Evolutionary conservation across 2,329 filamentous ascomycete species (phyloP).

Genomic region (Berkeleyomyces rouxiae): DNA sequence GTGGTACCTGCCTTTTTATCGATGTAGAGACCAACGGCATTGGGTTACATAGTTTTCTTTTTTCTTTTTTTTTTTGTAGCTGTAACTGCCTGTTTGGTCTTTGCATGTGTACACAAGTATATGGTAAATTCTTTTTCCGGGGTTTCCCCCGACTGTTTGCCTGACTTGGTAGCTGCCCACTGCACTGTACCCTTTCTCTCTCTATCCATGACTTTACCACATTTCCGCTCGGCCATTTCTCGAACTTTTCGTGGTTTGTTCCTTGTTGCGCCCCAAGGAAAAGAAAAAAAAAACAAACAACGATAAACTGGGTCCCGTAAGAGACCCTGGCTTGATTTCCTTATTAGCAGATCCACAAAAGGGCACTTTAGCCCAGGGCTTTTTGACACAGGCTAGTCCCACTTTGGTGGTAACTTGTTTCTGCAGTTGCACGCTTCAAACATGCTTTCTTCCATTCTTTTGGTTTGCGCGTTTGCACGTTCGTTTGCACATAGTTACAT

Average conservation of each 20-base stretch:
- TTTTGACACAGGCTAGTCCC: not conserved
- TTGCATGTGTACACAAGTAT: too few species aligned
- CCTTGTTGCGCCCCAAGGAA: not conserved
- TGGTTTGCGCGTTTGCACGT: too few species aligned
- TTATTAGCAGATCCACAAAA: constrained; percentile 1
- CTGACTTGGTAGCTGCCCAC: too few species aligned
- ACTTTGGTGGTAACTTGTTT: not conserved
- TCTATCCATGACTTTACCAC: not conserved
- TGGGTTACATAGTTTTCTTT: too few species aligned
- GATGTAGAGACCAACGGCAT: not conserved
- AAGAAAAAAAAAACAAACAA: not conserved
- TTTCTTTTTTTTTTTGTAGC: too few species aligned
- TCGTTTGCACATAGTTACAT: not conserved
- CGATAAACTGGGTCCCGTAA: not conserved
- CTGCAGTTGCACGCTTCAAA: not conserved
- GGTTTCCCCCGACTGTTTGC: too few species aligned
- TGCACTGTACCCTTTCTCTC: not conserved
- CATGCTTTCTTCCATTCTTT: too few species aligned
- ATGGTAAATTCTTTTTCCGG: too few species aligned
- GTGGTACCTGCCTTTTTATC: not conserved
- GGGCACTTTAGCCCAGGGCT: constrained; percentile 4
- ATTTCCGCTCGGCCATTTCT: not conserved
- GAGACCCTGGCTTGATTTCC: constrained; percentile 1
- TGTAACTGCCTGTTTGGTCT: too few species aligned
- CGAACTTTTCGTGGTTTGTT: not conserved